Evolutionary conservation across 2,329 filamentous ascomycete genomes (phyloP).

Genomic region (Pyricularia pennisetigena): DNA sequence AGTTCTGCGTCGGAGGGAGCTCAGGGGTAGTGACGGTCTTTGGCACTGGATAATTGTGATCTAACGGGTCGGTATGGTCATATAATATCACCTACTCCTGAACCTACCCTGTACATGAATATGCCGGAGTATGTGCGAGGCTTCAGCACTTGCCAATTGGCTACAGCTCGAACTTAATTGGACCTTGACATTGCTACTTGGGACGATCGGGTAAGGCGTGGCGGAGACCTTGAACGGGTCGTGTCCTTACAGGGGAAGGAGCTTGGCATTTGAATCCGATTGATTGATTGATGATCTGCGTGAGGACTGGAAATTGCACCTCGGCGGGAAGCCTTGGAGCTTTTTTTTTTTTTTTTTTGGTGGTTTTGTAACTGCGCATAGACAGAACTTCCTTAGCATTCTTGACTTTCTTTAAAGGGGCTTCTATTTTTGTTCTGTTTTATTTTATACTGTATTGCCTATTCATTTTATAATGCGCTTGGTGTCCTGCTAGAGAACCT

Average conservation of each 20-base stretch:
- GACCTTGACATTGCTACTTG: background rate
- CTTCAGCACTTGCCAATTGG: background rate
- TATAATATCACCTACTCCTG: background rate
- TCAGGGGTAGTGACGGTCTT: conserved; percentile 57
- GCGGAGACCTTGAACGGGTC: background rate
- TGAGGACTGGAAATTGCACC: background rate
- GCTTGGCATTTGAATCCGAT: background rate
- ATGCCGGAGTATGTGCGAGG: background rate
- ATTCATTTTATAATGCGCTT: background rate
- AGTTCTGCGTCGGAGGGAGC: conserved; percentile 56
- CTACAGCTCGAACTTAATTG: background rate
- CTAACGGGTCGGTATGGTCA: background rate
- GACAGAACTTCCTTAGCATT: background rate
- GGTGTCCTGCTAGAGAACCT: background rate
- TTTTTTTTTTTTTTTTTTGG: background rate
- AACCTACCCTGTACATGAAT: background rate
- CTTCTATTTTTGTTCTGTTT: too few species aligned
- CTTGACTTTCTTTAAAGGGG: background rate
- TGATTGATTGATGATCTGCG: background rate
- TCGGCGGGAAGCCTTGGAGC: background rate
- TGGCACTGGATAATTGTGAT: conserved; percentile 20
- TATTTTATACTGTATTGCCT: background rate
- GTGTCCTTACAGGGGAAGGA: background rate
- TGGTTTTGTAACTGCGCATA: background rate
- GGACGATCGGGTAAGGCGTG: background rate